phyloP scores from a whole-genome alignment of 2,329 filamentous ascomycete species.

The Drechslera avenae region DNA sequence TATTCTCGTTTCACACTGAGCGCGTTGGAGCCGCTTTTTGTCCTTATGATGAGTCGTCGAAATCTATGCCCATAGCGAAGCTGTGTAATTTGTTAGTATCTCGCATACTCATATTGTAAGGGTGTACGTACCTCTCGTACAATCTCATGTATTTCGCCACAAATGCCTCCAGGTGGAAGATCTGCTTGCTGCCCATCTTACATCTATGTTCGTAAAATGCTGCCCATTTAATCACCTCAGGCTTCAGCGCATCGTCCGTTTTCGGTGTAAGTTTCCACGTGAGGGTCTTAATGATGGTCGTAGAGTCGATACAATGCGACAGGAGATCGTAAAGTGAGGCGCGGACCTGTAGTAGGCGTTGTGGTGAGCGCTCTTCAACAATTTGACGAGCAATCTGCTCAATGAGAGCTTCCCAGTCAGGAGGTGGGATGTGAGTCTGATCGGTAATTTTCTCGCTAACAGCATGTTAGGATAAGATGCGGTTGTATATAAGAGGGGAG shows the following conservation, averaged over 20 bases:
- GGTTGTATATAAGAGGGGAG: neutral
- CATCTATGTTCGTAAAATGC: conserved; percentile 97
- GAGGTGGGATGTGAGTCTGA: conserved; percentile 85
- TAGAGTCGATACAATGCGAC: conserved; percentile 95
- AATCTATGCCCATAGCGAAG: conserved; percentile 72
- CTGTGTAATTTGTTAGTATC: conserved; percentile 32
- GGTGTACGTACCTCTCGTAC: conserved; percentile 74
- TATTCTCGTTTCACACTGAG: neutral
- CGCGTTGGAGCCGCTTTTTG: neutral
- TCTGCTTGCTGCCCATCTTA: conserved; percentile 88
- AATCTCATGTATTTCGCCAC: conserved; percentile 98
- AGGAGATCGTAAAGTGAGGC: conserved; percentile 96
- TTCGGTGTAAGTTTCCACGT: conserved; percentile 89
- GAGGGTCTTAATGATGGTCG: conserved; percentile 90
- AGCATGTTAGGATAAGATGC: conserved; percentile 13
- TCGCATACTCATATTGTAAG: neutral
- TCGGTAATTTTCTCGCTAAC: conserved; percentile 86
- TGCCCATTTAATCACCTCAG: conserved; percentile 92
- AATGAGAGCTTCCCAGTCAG: conserved; percentile 96
- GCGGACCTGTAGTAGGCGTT: conserved; percentile 83
- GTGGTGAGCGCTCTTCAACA: conserved; percentile 88
- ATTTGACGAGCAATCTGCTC: conserved; percentile 90
- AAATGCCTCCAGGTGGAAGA: conserved; percentile 97
- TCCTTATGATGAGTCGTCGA: conserved; percentile 41
- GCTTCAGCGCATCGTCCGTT: conserved; percentile 87